Base-by-base conservation (phyloP, 1,139 yeast species). In the Eremothecium gossypii region DNA sequence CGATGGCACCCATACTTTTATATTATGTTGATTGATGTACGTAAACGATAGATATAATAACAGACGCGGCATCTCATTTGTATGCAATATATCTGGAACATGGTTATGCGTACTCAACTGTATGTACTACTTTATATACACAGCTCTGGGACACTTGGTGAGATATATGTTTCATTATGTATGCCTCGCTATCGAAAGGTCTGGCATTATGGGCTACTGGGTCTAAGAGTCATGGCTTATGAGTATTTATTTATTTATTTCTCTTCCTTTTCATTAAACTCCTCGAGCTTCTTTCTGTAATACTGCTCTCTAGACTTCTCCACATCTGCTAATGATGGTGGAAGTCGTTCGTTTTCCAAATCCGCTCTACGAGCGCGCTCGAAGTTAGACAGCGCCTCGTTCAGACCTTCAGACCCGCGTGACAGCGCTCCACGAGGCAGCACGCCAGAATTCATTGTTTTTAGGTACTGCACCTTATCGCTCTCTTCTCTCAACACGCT, bases 341-440 rank as follows among this genome's bases (percentile, higher is more conserved):
- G 98, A 56, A 91, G 63, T 33, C 85, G 83, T 65, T 91, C 98
- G 61, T 91, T 91, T 34, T 70, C 72, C 53, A 83, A 63, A 66
- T 91, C 98, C 3, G 91, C 93, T 51, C 67, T 66, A 50, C 81
- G 73, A 1, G 96, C 97, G 43, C 83, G 94, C 57, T 86, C 95
- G 57, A 91, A 91, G 9, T 84, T 70, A 29, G 70, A 66, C 41
- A 91, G 73, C 10, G 86, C 83, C 42, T 71, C 73, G 49, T 78
- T 73, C 53, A 91, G 72, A 27, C 94, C 95, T 51, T 84, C 91
- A 8, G 81, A 65, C 2, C 97, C 97, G 50, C 83, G 77, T 54
- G 86, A 68, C 46, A 91, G 71, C 2, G 95, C 79, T 14, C 98
- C 98, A 56, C 84, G 80, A 12, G 98, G 97, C 50, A 91, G 68